Evolutionary conservation across 768 basidiomycete species (phyloP), one percentile per base, ranked within the genome.

Genomic region (Rhodotorula babjevae): DNA sequence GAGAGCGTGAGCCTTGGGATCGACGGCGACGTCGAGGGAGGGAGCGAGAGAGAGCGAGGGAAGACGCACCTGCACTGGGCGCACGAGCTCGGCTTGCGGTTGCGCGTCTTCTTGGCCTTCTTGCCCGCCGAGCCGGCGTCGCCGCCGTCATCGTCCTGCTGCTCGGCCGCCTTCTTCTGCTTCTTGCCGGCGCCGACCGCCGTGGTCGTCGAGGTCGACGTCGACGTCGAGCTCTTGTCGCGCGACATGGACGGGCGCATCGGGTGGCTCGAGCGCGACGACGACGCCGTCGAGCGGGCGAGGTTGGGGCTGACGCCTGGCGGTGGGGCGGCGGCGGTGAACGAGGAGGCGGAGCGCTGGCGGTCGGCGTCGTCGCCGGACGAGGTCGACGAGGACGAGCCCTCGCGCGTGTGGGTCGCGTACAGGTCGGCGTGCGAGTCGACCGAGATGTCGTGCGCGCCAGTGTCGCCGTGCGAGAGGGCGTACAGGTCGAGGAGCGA

Each of bases 11-110:
- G 36, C 36, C 36, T 36, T 9, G 4, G 5, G 36, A 36, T 36
- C 36, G 25, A 27, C n/a, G 29, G 53, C n/a, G 53, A 55, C 4
- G 27, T 15, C n/a, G 53, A 55, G 50, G 1, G 27, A n/a, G 12
- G 1, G 27, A n/a, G 36, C n/a, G 53, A 18, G 27, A 36, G 36
- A 36, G 36, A 9, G 50, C 23, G 25, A 9, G 11, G 8, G 52
- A 10, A 11, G n/a, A 27, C 53, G n/a, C n/a, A 55, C 64, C 61
- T 3, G 44, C 52, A 19, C 29, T 64, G 42, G 8, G 56, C 56
- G 56, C 72, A 73, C 40, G 64, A 66, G 19, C 55, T 57, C n/a
- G 72, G 72, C 56, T 73, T 73, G 68, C 72, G 72, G 33, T 73
- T 69, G 47, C 72, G 31, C 53, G 61, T 73, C 27, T 62, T 57